phyloP scores from a whole-genome alignment of 2,329 filamentous ascomycete species.

The Fusarium hainanense region DNA sequence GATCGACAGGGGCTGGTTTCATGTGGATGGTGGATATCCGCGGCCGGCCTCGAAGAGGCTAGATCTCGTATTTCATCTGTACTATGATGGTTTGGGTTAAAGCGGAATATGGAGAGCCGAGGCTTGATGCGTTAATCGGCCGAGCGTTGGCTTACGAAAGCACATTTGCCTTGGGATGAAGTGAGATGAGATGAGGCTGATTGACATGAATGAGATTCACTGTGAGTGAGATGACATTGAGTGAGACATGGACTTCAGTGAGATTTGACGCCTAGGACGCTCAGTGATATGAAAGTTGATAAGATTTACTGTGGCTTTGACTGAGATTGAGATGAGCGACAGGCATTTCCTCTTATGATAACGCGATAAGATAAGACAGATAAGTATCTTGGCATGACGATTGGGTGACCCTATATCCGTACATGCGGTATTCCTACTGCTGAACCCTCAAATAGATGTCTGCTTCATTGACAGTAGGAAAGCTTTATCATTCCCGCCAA shows the following conservation, averaged over 20 bases:
- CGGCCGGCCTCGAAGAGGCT: not conserved
- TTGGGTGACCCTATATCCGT: no score
- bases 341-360: not conserved
- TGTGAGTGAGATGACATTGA: not conserved
- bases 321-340: not conserved
- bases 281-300: not conserved
- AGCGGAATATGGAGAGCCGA: slow-evolving; percentile 6
- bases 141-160: not conserved
- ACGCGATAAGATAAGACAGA: not conserved
- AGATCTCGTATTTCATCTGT: slow-evolving; percentile 13
- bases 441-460: no score
- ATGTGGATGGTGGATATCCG: slow-evolving; percentile 10
- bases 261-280: no score
- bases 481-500: not conserved
- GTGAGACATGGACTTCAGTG: no score
- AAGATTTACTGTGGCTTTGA: not conserved
- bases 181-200: not conserved
- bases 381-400: not conserved
- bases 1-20: slow-evolving; percentile 31
- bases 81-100: not conserved
- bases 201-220: not conserved
- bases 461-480: not conserved
- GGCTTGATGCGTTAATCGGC: slow-evolving; percentile 12
- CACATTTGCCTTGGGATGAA: not conserved
- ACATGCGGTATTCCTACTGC: no score